Evolutionary conservation across 306 rosid genomes (phyloP), one percentile per base, ranked within the genome.

Genomic region (Phaseolus lunatus): DNA sequence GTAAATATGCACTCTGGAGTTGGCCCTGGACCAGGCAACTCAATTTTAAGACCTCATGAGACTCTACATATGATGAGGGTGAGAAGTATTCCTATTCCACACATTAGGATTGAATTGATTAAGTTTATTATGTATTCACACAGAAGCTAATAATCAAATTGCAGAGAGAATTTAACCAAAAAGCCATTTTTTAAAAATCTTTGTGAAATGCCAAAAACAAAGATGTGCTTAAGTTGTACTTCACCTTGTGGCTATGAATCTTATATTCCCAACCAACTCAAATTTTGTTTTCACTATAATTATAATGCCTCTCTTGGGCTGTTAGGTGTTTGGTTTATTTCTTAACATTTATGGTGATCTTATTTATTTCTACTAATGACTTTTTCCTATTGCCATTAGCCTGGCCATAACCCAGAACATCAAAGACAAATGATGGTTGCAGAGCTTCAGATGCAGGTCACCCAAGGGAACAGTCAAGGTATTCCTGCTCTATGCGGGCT

Each of bases 341-440:
- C 56, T 48, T 70, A n/a, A 58, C 52, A 18, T 48, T 18, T 65
- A 18, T 3, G 0, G 57, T 33, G 57, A 58, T 58, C 11, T 19
- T 23, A 23, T 67, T 75, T 31, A 20, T 47, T 75, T 58, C 7
- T 23, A 49, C 41, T 59, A 33, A 81, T 67, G 18, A 20, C 2
- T 29, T 64, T 75, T 61, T 48, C 43, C 16, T 27, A 54, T 59
- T 57, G 48, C 66, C 49, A 35, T 73, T 84, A 92, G 97, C 91
- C 96, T 82, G 96, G 87, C 67, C 93, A 87, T 78, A 90, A 85
- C 79, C 83, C 81, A 16, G 97, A 92, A 77, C 93, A 89, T 84
- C 96, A 87, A 78, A 86, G 89, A 83, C 92, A 86, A 83, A 84
- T 84, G 83, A 78, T 82, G 84, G 86, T 72, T 82, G 90, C 97